Percentiles rank a stretch among this genome's conserved stretches.
Evolutionary conservation across 768 basidiomycete genomes (phyloP).

Genomic region (Dacryopinax primogenitus): DNA sequence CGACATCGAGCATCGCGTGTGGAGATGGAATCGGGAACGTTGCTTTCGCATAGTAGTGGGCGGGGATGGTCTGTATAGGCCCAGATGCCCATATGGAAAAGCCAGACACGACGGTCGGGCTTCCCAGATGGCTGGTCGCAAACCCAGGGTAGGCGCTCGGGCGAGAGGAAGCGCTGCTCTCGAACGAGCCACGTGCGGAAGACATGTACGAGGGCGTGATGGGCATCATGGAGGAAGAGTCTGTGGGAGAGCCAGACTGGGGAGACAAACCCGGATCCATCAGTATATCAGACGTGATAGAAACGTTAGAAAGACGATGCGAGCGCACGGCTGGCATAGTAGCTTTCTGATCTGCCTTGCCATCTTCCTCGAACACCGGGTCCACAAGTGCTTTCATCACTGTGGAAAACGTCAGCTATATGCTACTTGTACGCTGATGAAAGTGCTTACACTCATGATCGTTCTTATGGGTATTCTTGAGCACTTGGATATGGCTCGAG

Average conservation of each 20-base stretch:
- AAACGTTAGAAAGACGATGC: constrained; percentile 9
- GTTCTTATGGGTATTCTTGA: constrained; percentile 22
- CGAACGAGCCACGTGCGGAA: not conserved
- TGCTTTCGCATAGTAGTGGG: constrained; percentile 3
- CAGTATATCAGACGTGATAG: not conserved
- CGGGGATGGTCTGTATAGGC: not conserved
- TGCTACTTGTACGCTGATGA: not conserved
- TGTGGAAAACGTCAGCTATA: not conserved
- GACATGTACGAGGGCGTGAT: constrained; percentile 9
- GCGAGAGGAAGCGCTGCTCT: constrained; percentile 3
- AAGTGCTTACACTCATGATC: constrained; percentile 18
- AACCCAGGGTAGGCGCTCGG: not conserved
- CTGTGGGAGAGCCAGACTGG: constrained; percentile 1
- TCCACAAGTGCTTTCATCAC: constrained; percentile 4
- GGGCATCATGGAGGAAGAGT: constrained; percentile 7
- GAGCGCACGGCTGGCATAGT: constrained; percentile 2
- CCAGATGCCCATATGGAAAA: constrained; percentile 5
- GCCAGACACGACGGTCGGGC: constrained; percentile 1
- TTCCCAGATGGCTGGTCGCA: not conserved
- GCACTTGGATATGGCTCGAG: constrained; percentile 28
- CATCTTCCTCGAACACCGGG: constrained; percentile 3
- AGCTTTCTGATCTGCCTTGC: not conserved
- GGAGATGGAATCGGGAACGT: constrained; percentile 1
- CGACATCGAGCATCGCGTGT: constrained; percentile 10
- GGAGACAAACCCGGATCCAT: constrained; percentile 2